Base-by-base conservation (phyloP, 768 basidiomycete genomes). In the Rhodotorula toruloides region DNA sequence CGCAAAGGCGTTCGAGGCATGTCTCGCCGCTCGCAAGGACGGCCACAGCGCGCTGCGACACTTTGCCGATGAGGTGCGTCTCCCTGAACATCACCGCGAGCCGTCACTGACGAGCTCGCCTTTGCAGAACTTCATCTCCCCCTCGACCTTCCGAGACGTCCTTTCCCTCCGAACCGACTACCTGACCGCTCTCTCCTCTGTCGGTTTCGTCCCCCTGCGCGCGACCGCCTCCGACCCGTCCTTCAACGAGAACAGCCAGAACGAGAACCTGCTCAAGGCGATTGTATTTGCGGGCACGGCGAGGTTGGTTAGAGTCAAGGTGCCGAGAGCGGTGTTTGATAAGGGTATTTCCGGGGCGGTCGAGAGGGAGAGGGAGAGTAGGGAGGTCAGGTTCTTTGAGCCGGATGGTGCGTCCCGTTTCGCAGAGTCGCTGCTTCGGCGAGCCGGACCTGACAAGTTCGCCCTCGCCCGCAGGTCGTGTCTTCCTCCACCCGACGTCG, bases 251-350 rank as follows among this genome's bases (percentile, higher is more conserved):
- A 86, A 90, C 76, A 83, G 83, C 63, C 73, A 78, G 1, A 85
- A 89, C 72, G 80, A 82, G 43, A 90, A 87, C 74, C 82, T 97
- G 32, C 77, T 96, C 73, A 94, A 94, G 77, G 84, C 85, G 11
- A 83, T 92, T 67, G 81, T 96, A 40, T 83, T 91, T 19, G 91
- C 90, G 13, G 91, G 90, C 3, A 81, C 94, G 29, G 91, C 90
- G 4, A 84, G 87, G 36, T 83, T 92, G 54, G 89, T 86, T 1
- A 84, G 85, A 56, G 85, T 93, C 31, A 82, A 84, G 67, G 81
- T 92, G 29, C 91, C 90, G 2, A 79, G 81, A 61, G 84, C 84
- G 22, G 88, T 88, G 76, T 97, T 90, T 74, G 89, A 93, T 79
- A 85, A 87, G 73, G 83, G 91, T 2, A 87, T 89, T 68, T 85